Evolutionary conservation across 306 rosid species (phyloP), one percentile per base, ranked within the genome.

Genomic region (Senna siamea): DNA sequence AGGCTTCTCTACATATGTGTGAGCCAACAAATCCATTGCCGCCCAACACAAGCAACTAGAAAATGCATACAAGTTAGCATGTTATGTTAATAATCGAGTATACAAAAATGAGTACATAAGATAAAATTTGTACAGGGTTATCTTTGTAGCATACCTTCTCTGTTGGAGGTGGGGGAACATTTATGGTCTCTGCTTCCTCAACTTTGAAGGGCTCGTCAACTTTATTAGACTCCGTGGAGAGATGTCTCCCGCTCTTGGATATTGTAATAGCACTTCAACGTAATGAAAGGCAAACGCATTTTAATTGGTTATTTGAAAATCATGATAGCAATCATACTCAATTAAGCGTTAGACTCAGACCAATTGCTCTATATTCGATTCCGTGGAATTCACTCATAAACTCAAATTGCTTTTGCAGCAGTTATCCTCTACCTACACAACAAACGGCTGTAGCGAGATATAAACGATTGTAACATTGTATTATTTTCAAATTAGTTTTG

Each of bases 1-100:
- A 70, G 51, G 97, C 99, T 79, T 89, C 99, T 77, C 80, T 84
- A 77, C 96, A 89, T 46, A 94, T 32, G 76, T 94, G 96, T 18
- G 97, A 94, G 75, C 99, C 99, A 75, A 94, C 96, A 81, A 94
- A 94, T 62, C 99, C 99, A 82, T 88, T 94, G 80, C 97, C 99
- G 72, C 97, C 97, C 91, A 94, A 76, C 78, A 94, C 97, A 78
- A 94, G 96, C 81, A 94, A 81, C 99, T 94, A 67, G 41, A 73
- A 80, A 51, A 72, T 47, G 50, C 82, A 79, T 32, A 54, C 50
- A 81, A 56, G 66, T 76, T 19, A 59, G 74, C 15, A 60, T 10
- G 61, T 23, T 37, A 79, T 51, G 79, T 67, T 19, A 63, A 72
- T 62, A 12, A 5, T 30, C 55, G 54, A 17, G 77, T 14, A 68